Conservation (phyloP, 192 early-diverging fungal species). For the Irineochytrium annulatum region DNA sequence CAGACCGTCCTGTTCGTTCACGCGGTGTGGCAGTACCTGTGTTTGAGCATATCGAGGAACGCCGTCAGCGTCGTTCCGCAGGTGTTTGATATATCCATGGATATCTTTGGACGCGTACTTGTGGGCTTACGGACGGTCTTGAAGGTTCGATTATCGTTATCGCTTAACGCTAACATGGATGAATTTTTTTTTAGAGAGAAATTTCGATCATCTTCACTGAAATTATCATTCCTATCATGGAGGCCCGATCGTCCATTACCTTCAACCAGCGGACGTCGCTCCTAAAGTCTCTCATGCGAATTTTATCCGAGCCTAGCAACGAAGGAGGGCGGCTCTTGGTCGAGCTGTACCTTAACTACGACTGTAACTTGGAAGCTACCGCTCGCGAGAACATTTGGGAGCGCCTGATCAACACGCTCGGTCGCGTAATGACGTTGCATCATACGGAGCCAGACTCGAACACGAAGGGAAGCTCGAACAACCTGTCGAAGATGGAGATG, state of each 20-base stretch:
- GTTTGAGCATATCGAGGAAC: conserved; percentile 77
- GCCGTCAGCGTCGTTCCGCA: conserved; percentile 69
- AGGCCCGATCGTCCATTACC: conserved; percentile 59
- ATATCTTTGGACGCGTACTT: conserved; percentile 77
- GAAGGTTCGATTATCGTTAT: conserved; percentile 46
- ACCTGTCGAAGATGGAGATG: no score
- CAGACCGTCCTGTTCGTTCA: conserved; percentile 56
- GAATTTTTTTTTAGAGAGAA: conserved; percentile 61
- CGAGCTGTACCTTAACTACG: conserved; percentile 93
- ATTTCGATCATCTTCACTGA: conserved; percentile 86
- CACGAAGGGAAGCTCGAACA: conserved; percentile 26
- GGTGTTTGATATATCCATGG: conserved; percentile 78
- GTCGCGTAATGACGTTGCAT: conserved; percentile 51
- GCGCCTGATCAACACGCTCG: conserved; percentile 69
- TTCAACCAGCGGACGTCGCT: conserved; percentile 72
- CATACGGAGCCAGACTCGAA: conserved; percentile 56
- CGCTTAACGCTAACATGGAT: conserved; percentile 1
- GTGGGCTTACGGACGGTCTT: conserved; percentile 63
- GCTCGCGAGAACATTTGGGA: conserved; percentile 85
- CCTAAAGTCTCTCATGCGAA: conserved; percentile 62
- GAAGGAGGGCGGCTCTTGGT: conserved; percentile 68
- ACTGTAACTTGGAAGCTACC: conserved; percentile 75
- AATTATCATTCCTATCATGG: conserved; percentile 83
- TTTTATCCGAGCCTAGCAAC: conserved; percentile 61
- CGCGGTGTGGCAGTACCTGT: conserved; percentile 82